Evolutionary conservation across 305 asterid genomes (phyloP), one percentile per base, ranked within the genome.

Genomic region (Fraxinus nigra): DNA sequence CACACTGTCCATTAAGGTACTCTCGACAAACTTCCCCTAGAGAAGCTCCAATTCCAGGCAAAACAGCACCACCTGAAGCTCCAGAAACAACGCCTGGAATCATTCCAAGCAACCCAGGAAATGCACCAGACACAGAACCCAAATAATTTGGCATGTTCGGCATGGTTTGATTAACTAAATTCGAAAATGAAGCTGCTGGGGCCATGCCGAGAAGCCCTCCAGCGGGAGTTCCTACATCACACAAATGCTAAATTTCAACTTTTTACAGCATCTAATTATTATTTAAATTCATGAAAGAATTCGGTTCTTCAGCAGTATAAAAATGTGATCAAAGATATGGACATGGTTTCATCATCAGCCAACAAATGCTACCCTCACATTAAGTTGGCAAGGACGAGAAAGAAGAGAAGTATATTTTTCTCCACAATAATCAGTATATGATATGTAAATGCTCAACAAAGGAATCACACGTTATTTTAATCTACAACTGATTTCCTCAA

Each of bases 131-230:
- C 48, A 92, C 92, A 84, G 98, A 96, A 80, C 97, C 98, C 18
- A 95, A 90, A 86, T 96, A 93, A 84, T 96, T 96, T 79, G 99
- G 99, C 98, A 94, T 96, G 87, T 96, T 96, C 65, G 99, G 99
- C 98, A 96, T 96, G 13, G 94, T 96, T 85, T 94, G 99, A 86
- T 96, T 96, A 69, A 96, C 89, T 87, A 92, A 85, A 88, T 90
- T 96, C 7, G 97, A 93, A 84, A 81, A 94, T 48, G 97, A 82
- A 20, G 97, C 61, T 74, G 92, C 79, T 13, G 98, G 98, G 82
- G 92, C 90, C 81, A 90, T 75, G 77, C 98, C 98, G 76, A 93
- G 93, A 84, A 96, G 90, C 83, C 99, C 99, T 8, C 98, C 99
- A 35, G 85, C 83, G 26, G 97, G 80, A 75, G 93, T 87, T 73